phyloP scores from a whole-genome alignment of 495 filamentous ascomycete species.

The Arthonia radiata region DNA sequence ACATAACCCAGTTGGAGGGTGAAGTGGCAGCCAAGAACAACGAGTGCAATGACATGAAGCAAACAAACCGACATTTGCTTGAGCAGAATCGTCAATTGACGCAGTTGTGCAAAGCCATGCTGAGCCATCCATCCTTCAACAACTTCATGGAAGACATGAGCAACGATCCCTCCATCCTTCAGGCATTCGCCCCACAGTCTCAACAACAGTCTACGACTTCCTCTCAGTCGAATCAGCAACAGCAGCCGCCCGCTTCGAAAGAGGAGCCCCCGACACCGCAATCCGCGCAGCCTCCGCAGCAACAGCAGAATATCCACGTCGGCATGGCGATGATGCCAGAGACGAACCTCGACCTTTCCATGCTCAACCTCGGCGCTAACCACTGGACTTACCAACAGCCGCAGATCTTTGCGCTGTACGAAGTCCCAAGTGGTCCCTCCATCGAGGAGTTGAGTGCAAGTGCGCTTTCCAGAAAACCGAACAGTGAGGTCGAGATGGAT shows the following conservation, averaged over 20 bases:
- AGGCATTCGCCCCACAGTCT: slow-evolving; percentile 2
- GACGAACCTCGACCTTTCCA: slow-evolving; percentile 37
- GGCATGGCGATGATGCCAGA: slow-evolving; percentile 57
- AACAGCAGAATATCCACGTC: slow-evolving; percentile 20
- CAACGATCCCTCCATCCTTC: slow-evolving; percentile 18
- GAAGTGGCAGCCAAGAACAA: slow-evolving; percentile 49
- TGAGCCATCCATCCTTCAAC: slow-evolving; percentile 69
- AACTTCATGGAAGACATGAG: slow-evolving; percentile 54
- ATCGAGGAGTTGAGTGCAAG: too few relatives aligned
- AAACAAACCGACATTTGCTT: slow-evolving; percentile 44
- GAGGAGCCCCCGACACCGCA: slow-evolving; percentile 8
- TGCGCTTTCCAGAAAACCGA: too few relatives aligned
- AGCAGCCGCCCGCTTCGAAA: slow-evolving; percentile 10
- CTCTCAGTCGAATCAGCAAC: slow-evolving; percentile 4
- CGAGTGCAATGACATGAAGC: slow-evolving; percentile 44
- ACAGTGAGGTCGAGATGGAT: too few relatives aligned
- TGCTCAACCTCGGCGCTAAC: slow-evolving; percentile 25
- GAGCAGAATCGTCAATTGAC: slow-evolving; percentile 61
- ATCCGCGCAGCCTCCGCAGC: slow-evolving; percentile 24
- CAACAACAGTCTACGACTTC: slow-evolving; percentile 8
- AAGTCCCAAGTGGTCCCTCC: slow-evolving; percentile 44
- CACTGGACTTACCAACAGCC: slow-evolving; percentile 35
- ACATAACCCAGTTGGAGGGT: slow-evolving; percentile 74
- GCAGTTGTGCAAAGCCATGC: slow-evolving; percentile 55
- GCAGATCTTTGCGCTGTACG: slow-evolving; percentile 55